A percentile compares a stretch with the other conserved stretches of the same genome.
Conservation (phyloP, 2,329 filamentous ascomycete genomes). For the Pseudovirgaria hyperparasitica region DNA sequence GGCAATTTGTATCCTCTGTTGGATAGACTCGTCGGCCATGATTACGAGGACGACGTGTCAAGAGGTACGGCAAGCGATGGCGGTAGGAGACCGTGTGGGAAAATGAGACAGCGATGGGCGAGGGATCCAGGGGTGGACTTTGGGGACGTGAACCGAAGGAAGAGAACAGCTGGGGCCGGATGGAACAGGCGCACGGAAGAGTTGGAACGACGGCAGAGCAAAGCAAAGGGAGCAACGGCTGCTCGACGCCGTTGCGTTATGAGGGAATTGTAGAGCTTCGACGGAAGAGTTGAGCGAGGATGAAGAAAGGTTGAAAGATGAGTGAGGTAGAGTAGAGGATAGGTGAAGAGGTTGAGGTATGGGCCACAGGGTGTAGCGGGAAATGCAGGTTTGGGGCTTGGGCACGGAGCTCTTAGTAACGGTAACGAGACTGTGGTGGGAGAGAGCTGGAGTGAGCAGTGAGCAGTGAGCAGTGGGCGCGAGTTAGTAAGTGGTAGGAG, state of each 20-base stretch:
- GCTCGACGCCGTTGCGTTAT: too few species aligned
- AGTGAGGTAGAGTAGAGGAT: conserved; percentile 3
- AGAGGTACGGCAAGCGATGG: conserved; percentile 4
- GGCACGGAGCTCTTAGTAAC: too few species aligned
- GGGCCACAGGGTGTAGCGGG: conserved; percentile 10
- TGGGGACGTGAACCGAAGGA: conserved; percentile 1
- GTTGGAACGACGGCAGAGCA: conserved; percentile 8
- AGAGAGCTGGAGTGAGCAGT: conserved; percentile 18
- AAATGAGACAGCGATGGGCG: conserved; percentile 2
- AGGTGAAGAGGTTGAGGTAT: conserved; percentile 2
- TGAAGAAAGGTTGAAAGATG: conserved; percentile 8
- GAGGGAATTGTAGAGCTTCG: too few species aligned
- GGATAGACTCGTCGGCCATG: conserved; percentile 37
- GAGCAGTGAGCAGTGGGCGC: conserved; percentile 13
- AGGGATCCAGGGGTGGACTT: conserved; percentile 6
- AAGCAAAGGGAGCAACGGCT: conserved; percentile 11
- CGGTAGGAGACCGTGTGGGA: conserved; percentile 3
- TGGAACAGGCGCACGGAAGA: conserved; percentile 2
- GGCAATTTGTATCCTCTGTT: conserved; percentile 75
- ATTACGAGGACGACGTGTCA: conserved; percentile 28
- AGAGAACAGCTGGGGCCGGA: conserved; percentile 7
- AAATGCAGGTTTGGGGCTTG: too few species aligned
- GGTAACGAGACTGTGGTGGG: too few species aligned
- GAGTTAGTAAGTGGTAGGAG: conserved; percentile 8
- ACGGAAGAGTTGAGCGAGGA: conserved; percentile 2